Percentiles rank a stretch among this genome's conserved stretches.
Evolutionary conservation across 192 early-diverging fungal species (phyloP).

Genomic region (Gonapodya prolifera): DNA sequence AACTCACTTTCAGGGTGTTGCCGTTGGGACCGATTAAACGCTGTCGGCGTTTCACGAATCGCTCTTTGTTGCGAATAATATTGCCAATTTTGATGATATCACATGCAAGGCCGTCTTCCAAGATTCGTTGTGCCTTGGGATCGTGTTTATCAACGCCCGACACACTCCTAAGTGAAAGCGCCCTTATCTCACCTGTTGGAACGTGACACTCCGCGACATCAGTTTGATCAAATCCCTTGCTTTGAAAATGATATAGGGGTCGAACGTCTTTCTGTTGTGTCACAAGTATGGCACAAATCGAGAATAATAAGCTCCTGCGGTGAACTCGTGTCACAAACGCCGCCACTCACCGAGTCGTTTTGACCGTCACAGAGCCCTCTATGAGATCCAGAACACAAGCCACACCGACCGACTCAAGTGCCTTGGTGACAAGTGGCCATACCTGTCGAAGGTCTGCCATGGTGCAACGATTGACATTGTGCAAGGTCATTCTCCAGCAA

Average conservation of each 20-base stretch:
- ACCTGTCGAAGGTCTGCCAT: constrained; percentile 74
- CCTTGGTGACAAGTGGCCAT: constrained; percentile 76
- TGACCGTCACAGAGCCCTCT: constrained; percentile 96
- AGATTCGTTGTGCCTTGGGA: constrained; percentile 73
- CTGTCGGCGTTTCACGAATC: constrained; percentile 93
- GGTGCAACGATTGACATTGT: no score
- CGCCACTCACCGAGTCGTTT: constrained; percentile 90
- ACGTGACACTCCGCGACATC: constrained; percentile 83
- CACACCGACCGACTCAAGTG: constrained; percentile 69
- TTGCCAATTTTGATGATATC: constrained; percentile 98
- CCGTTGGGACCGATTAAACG: constrained; percentile 88
- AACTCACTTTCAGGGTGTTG: constrained; percentile 79
- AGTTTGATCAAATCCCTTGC: constrained; percentile 89
- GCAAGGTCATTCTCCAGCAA: no score
- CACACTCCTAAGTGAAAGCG: constrained; percentile 3
- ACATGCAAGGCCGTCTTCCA: constrained; percentile 83
- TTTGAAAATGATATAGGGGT: constrained; percentile 6
- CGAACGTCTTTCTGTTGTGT: background rate
- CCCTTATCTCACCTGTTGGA: constrained; percentile 65
- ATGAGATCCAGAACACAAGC: constrained; percentile 84
- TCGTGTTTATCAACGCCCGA: constrained; percentile 58
- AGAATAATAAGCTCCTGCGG: no score
- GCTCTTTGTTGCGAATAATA: constrained; percentile 88
- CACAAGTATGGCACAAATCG: constrained; percentile 33
- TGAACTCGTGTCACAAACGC: constrained; percentile 94